Evolutionary conservation across 164 flowering plant genomes (phyloP).

Genomic region (Nelumbo lutea): DNA sequence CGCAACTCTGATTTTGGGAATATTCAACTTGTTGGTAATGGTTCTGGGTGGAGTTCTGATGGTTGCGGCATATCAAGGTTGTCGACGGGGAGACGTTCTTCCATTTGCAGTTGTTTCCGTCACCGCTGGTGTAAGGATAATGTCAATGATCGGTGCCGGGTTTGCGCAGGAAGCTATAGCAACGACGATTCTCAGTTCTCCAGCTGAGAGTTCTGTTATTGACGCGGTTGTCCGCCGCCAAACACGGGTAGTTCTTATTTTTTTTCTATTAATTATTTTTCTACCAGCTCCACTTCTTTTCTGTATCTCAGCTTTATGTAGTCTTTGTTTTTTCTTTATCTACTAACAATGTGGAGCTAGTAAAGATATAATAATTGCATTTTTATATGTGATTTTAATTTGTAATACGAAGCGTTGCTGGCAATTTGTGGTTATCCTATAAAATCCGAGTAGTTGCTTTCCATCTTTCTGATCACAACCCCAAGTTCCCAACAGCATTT

Average conservation of each 20-base stretch:
- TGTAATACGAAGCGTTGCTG: background rate
- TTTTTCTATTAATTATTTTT: background rate
- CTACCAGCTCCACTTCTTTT: background rate
- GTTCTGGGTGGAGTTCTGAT: conserved; percentile 28
- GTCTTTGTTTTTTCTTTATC: background rate
- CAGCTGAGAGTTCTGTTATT: conserved; percentile 17
- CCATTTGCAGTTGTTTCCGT: conserved; percentile 27
- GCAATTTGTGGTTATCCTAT: background rate
- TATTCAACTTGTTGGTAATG: conserved; percentile 33
- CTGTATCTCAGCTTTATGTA: background rate
- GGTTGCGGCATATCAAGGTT: conserved; percentile 12
- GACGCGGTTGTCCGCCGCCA: conserved; percentile 48
- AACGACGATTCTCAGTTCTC: conserved; percentile 31
- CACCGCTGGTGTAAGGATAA: conserved; percentile 31
- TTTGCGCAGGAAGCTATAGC: conserved; percentile 63
- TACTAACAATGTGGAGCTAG: background rate
- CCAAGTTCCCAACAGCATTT: too few relatives aligned
- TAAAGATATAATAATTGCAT: too few relatives aligned
- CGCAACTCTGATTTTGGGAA: conserved; percentile 28
- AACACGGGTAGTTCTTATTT: conserved; percentile 44
- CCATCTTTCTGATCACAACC: too few relatives aligned
- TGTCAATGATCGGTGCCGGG: conserved; percentile 41
- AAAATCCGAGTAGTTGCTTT: too few relatives aligned
- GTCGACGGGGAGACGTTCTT: conserved; percentile 18
- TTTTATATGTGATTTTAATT: too few relatives aligned